Base-by-base conservation (phyloP, 139 green algal genomes). In the Closterium sp. region DNA sequence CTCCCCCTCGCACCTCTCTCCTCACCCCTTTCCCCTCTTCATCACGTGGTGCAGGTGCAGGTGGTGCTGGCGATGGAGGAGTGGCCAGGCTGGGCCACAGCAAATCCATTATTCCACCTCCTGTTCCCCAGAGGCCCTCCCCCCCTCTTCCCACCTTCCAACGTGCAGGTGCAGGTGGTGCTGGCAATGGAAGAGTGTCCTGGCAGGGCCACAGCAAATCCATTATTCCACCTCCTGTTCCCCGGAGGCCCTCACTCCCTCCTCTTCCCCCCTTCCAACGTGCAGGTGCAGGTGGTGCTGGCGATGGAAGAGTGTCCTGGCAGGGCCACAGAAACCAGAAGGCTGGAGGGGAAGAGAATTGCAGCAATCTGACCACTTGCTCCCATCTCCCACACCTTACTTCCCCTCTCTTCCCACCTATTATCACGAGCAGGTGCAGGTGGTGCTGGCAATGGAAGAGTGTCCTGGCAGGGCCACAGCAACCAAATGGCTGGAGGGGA, bases 51-150 rank as follows among this genome's bases (percentile, higher is more conserved):
- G 7, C 85, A 88, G 86, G n/a, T 29, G 11, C 88, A 73, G 31
- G 34, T 90, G 88, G 30, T 90, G 87, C 87, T 90, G 31, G 70
- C 90, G 21, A 92, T 92, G 90, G 79, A 28, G 28, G 84, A 89
- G 86, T 70, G 79, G 11, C 90, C 90, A 29, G 84, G 90, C 31
- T 24, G 70, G 38, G 70, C 87, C 19, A 31, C 42, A 13, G 73
- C 84, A 4, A 31, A n/a, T n/a, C n/a, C n/a, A n/a, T n/a, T n/a
- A n/a, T n/a, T n/a, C n/a, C 27, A 42, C 34, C 34, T 42, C 34
- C 34, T 42, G 34, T 42, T 42, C n/a, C n/a, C 70, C 13, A 27
- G 13, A n/a, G n/a, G n/a, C n/a, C 21, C 21, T 9, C 27, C 27
- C 73, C 27, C 27, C 73, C 21, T 86, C 73, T 9, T 86, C 27